Percentiles rank a stretch among this genome's conserved stretches.
Evolutionary conservation across 2,329 filamentous ascomycete genomes (phyloP).

Genomic region (Ciborinia camelliae): DNA sequence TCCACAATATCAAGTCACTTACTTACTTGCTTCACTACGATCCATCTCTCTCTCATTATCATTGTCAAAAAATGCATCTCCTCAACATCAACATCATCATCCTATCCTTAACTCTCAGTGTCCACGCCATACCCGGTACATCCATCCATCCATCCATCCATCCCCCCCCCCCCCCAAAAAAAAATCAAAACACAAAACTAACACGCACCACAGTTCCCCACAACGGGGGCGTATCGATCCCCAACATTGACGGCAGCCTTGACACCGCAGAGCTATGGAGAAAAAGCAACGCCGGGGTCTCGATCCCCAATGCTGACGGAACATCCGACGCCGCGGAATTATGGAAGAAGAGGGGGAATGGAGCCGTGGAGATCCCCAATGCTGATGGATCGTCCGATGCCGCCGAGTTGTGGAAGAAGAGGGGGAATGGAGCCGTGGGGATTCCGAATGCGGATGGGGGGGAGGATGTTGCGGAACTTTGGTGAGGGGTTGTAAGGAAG

Average conservation of each 20-base stretch:
- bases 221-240: not conserved
- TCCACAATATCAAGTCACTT: not conserved
- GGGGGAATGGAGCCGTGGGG: not conserved
- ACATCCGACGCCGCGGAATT: not conserved
- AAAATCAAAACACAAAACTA: not conserved
- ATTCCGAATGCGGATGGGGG: not conserved
- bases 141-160: no score
- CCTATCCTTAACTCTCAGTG: not conserved
- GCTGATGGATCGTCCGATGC: not conserved
- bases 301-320: not conserved
- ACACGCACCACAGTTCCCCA: not conserved
- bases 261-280: no score
- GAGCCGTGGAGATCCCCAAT: not conserved
- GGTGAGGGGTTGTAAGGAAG: not conserved
- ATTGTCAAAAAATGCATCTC: not conserved
- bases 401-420: not conserved
- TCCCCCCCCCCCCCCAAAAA: no score
- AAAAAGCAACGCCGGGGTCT: not conserved
- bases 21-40: no score
- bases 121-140: not conserved
- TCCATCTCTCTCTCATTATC: no score
- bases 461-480: not conserved
- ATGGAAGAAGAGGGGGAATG: not conserved
- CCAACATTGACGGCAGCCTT: not conserved
- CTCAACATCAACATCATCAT: constrained; percentile 1